Evolutionary conservation across 306 rosid species (phyloP).

Genomic region (Psophocarpus tetragonolobus): DNA sequence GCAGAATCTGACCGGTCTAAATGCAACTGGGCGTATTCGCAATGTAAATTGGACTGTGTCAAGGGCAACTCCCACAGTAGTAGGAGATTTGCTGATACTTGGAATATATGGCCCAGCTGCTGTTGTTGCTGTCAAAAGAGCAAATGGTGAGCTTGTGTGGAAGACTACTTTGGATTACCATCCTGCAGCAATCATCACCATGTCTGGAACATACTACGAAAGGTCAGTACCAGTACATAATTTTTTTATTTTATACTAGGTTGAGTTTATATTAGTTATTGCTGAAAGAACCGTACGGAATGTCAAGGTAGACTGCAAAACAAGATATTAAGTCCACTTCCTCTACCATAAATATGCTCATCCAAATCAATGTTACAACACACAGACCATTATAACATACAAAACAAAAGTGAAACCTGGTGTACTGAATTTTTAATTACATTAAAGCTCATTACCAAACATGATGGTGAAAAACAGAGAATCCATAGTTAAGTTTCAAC

Average conservation of each 20-base stretch:
- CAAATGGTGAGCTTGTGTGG: constrained; percentile 55
- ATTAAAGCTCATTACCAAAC: background rate
- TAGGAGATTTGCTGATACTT: constrained; percentile 18
- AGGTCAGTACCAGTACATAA: constrained; percentile 36
- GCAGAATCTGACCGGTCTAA: constrained; percentile 50
- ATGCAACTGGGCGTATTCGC: constrained; percentile 37
- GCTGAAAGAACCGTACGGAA: too few species aligned
- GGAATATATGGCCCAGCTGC: constrained; percentile 59
- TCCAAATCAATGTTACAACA: too few species aligned
- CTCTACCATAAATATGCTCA: too few species aligned
- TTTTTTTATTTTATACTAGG: too few species aligned
- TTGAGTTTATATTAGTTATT: too few species aligned
- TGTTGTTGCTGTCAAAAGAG: constrained; percentile 50
- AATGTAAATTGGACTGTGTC: constrained; percentile 49
- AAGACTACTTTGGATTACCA: constrained; percentile 44
- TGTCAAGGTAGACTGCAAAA: too few species aligned
- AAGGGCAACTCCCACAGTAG: constrained; percentile 57
- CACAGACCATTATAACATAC: too few species aligned
- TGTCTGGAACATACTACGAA: constrained; percentile 62
- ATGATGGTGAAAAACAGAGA: constrained; percentile 16
- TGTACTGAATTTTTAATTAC: background rate
- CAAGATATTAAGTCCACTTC: too few species aligned
- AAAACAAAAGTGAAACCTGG: too few species aligned
- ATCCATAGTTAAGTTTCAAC: too few species aligned
- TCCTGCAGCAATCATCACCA: constrained; percentile 44